A percentile compares a stretch with the other conserved stretches of the same genome.
phyloP scores from a whole-genome alignment of 1,139 yeast species.

The Candida sp. region DNA sequence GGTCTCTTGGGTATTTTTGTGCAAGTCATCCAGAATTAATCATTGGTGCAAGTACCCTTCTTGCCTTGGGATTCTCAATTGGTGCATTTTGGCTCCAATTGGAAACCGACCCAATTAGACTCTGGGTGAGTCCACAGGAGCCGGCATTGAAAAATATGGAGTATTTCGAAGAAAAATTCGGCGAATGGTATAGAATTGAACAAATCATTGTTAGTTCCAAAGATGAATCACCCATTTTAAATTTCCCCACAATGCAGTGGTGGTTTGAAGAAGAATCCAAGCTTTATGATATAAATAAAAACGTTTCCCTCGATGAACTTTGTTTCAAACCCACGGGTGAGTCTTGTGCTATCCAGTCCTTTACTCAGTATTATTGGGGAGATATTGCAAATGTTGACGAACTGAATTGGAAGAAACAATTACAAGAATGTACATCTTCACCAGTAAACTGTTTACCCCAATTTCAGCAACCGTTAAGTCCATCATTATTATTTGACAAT shows the following conservation, averaged over 20 bases:
- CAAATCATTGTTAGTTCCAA: conserved; percentile 77
- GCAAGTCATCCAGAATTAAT: conserved; percentile 57
- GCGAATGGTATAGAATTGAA: conserved; percentile 89
- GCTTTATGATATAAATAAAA: conserved; percentile 30
- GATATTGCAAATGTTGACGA: conserved; percentile 49
- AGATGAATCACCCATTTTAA: conserved; percentile 51
- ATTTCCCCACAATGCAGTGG: conserved; percentile 74
- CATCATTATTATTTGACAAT: conserved; percentile 57
- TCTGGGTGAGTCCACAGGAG: conserved; percentile 90
- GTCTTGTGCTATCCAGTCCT: conserved; percentile 84
- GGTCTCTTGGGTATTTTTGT: conserved; percentile 48
- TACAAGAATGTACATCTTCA: conserved; percentile 62
- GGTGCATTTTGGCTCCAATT: conserved; percentile 55
- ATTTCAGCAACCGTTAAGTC: conserved; percentile 86
- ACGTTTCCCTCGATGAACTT: conserved; percentile 52
- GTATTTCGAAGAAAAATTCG: conserved; percentile 76
- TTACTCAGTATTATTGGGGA: conserved; percentile 84
- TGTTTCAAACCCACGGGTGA: conserved; percentile 82
- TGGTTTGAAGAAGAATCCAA: conserved; percentile 78
- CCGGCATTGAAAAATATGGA: conserved; percentile 66
- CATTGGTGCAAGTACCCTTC: conserved; percentile 40
- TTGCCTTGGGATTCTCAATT: conserved; percentile 45
- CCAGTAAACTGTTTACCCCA: conserved; percentile 91
- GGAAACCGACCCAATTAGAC: conserved; percentile 74
- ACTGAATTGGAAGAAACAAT: conserved; percentile 49